Evolutionary conservation across 306 rosid species (phyloP), one percentile per base, ranked within the genome.

Genomic region (Fagus crenata): DNA sequence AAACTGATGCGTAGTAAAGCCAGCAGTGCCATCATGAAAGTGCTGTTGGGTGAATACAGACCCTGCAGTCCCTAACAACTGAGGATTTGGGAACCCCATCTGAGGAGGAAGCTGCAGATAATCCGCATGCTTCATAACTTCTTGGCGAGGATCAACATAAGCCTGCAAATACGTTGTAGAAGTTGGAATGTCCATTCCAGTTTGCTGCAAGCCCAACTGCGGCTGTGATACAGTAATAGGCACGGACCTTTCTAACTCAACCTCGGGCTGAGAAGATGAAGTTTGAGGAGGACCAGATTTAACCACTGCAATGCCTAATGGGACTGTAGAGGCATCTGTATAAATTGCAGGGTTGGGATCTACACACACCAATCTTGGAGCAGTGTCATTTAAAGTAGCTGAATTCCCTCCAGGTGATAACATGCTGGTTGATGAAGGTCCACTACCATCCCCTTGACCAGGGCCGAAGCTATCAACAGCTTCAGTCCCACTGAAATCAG

Each of bases 401-500:
- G 61, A 78, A 72, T 85, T 83, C 70, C 78, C 87, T 75, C 75
- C 84, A 1, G 88, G 89, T 2, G 89, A 83, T 74, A 83, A 71
- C 65, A 73, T 2, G 9, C 75, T 49, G 2, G 89, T 53, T 46
- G 80, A 53, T 73, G 82, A 78, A 71, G 73, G 79, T 67, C 80
- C 91, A 71, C 56, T 76, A 55, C 49, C 73, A 74, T 86, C 91
- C 74, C 85, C 90, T 75, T 83, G 93, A 81, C 85, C 81, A 69
- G 82, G 73, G 73, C 77, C 35, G 8, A 74, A 76, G 77, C 78
- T 49, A 78, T 90, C 92, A 77, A 85, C 60, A 58, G 75, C 80
- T 61, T 94, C 98, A 5, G 72, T 22, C 51, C 81, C 96, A 77
- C 97, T 89, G 14, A 86, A 77, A 86, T 93, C 97, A 43, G 98